phyloP scores from a whole-genome alignment of 768 basidiomycete genomes.

The Paxillus ammoniavirescens region DNA sequence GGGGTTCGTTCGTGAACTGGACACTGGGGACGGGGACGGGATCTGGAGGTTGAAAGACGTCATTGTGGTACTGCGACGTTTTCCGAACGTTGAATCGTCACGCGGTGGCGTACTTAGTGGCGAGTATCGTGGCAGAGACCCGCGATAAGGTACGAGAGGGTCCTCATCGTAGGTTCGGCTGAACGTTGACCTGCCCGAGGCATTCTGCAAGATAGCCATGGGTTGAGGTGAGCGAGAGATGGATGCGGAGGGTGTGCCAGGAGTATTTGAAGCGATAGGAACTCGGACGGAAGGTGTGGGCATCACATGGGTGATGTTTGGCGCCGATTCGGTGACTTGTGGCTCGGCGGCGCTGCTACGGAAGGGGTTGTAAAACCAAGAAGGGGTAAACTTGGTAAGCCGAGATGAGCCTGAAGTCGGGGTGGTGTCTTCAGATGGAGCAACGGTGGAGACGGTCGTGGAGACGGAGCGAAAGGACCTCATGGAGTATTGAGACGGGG shows the following conservation, averaged over 20 bases:
- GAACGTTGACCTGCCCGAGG: conserved; percentile 43
- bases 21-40: conserved; percentile 45
- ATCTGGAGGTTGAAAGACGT: conserved; percentile 38
- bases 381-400: conserved; percentile 61
- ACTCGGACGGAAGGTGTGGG: conserved; percentile 27
- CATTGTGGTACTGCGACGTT: conserved; percentile 51
- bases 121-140: conserved; percentile 53
- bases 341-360: conserved; percentile 61
- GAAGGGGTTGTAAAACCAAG: conserved; percentile 82
- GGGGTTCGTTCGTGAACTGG: conserved; percentile 56
- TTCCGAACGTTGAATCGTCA: conserved; percentile 53
- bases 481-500: conserved; percentile 66
- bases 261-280: conserved; percentile 28
- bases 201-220: conserved; percentile 38
- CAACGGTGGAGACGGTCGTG: conserved; percentile 33
- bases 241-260: conserved; percentile 30
- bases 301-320: conserved; percentile 28
- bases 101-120: conserved; percentile 69
- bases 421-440: conserved; percentile 10
- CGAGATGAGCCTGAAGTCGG: conserved; percentile 34
- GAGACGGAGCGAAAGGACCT: conserved; percentile 49
- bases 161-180: conserved; percentile 64
- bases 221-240: conserved; percentile 41
- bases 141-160: conserved; percentile 40
- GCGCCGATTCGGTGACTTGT: conserved; percentile 38